Percentiles rank a stretch among this genome's conserved stretches.
These are phyloP conservation scores for Puccinia coronata DNA, from an alignment of 1,284 basidiomycete species.

Conservation along the genomic window DNA sequence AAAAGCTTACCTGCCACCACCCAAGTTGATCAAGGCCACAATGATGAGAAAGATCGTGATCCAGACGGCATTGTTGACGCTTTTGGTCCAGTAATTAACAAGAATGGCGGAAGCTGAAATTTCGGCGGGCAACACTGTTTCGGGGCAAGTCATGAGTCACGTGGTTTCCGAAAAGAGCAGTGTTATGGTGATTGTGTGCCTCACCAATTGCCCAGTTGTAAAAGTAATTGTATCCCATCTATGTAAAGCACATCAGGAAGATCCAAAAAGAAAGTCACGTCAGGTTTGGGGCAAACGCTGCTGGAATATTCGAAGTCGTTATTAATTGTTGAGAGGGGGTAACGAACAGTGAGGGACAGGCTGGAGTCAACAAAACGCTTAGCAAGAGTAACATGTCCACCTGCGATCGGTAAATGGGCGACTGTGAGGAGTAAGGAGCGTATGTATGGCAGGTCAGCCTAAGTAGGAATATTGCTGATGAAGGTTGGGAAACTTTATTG, in stretches of 20 bases:
- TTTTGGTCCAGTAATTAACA: slow-evolving; percentile 60
- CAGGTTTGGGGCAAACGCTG: no score
- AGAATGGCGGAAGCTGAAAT: slow-evolving; percentile 60
- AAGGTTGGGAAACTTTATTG: slow-evolving; percentile 62
- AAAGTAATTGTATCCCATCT: slow-evolving; percentile 57
- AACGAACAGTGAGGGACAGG: slow-evolving; percentile 63
- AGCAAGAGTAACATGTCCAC: slow-evolving; percentile 76
- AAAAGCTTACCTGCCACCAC: slow-evolving; percentile 55
- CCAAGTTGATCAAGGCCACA: slow-evolving; percentile 61
- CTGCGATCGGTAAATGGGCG: slow-evolving; percentile 60
- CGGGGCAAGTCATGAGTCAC: slow-evolving; percentile 54
- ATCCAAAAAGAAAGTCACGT: no score
- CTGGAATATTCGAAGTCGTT: not conserved
- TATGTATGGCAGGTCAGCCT: slow-evolving; percentile 63
- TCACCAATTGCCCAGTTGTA: slow-evolving; percentile 53
- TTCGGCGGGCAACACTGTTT: slow-evolving; percentile 60
- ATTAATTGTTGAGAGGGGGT: not conserved
- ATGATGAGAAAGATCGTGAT: slow-evolving; percentile 60
- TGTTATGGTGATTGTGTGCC: not conserved
- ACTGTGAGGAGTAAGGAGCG: slow-evolving; percentile 62
- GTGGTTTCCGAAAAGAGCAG: not conserved
- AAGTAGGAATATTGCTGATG: slow-evolving; percentile 58
- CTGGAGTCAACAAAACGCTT: slow-evolving; percentile 77
- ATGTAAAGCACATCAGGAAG: not conserved
- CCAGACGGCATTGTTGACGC: slow-evolving; percentile 60